Percentiles rank a stretch among this genome's conserved stretches.
Conservation (phyloP, 2,329 filamentous ascomycete species). For the Cordyceps cateniannulata region DNA sequence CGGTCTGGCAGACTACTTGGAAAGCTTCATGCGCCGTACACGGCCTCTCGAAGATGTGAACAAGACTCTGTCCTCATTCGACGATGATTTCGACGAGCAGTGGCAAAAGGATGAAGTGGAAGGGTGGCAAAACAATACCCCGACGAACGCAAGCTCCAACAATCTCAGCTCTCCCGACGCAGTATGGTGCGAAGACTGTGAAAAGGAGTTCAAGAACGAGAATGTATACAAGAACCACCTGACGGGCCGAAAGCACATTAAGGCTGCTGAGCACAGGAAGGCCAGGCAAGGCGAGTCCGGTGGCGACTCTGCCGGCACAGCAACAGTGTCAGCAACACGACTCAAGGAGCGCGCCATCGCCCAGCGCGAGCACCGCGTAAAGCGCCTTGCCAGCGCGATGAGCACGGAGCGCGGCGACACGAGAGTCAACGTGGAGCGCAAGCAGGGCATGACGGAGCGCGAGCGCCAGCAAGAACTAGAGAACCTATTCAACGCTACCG, state of each 20-base stretch:
- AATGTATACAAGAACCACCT: slow-evolving; percentile 91
- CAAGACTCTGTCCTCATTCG: slow-evolving; percentile 67
- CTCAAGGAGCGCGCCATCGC: slow-evolving; percentile 88
- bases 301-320: slow-evolving; percentile 21
- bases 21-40: slow-evolving; percentile 78
- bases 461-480: slow-evolving; percentile 93
- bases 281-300: slow-evolving; percentile 36
- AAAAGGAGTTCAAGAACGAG: slow-evolving; percentile 91
- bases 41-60: slow-evolving; percentile 81
- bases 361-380: slow-evolving; percentile 78
- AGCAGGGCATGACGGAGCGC: slow-evolving; percentile 94
- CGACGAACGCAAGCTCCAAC: slow-evolving; percentile 24
- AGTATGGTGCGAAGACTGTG: slow-evolving; percentile 84
- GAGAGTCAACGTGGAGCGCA: slow-evolving; percentile 88
- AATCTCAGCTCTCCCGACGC: slow-evolving; percentile 47
- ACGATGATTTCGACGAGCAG: slow-evolving; percentile 73
- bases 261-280: slow-evolving; percentile 64
- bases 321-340: slow-evolving; percentile 38
- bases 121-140: slow-evolving; percentile 64
- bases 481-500: slow-evolving; percentile 57
- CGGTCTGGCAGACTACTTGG: slow-evolving; percentile 73
- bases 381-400: slow-evolving; percentile 74
- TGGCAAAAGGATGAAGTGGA: slow-evolving; percentile 77
- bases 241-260: slow-evolving; percentile 86
- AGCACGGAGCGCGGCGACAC: slow-evolving; percentile 84